Evolutionary conservation across 371 early-diverging fungal species (phyloP).

Genomic region (Rhizopus microsporus): DNA sequence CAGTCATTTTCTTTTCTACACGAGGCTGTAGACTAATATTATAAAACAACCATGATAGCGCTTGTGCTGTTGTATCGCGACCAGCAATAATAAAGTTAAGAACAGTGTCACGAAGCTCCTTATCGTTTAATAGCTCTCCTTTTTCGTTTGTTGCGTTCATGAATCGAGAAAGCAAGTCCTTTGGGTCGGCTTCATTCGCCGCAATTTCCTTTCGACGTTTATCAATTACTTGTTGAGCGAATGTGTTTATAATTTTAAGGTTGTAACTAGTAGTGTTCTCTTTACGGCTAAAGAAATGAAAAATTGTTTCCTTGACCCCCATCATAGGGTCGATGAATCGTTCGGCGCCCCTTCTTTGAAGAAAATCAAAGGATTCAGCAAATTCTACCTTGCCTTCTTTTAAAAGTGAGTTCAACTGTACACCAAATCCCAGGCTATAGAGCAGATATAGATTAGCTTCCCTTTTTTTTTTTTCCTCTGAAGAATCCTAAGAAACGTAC

Average conservation of each 20-base stretch:
- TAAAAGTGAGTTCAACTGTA: slow-evolving; percentile 29
- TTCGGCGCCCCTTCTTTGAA: slow-evolving; percentile 29
- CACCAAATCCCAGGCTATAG: slow-evolving; percentile 46
- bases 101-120: slow-evolving; percentile 62
- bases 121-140: slow-evolving; percentile 50
- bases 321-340: slow-evolving; percentile 44
- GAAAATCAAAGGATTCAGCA: slow-evolving; percentile 57
- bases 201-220: slow-evolving; percentile 30
- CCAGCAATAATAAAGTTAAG: slow-evolving; percentile 72
- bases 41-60: slow-evolving; percentile 72
- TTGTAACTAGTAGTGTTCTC: slow-evolving; percentile 2
- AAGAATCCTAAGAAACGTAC: slow-evolving; percentile 27
- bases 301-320: slow-evolving; percentile 33
- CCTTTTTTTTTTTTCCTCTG: not conserved
- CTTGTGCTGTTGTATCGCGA: slow-evolving; percentile 74
- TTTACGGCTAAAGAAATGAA: slow-evolving; percentile 11
- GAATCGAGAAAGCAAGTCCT: slow-evolving; percentile 61
- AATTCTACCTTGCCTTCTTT: slow-evolving; percentile 39
- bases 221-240: slow-evolving; percentile 47
- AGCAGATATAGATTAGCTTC: not conserved
- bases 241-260: slow-evolving; percentile 31
- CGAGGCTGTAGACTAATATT: slow-evolving; percentile 48
- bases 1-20: slow-evolving; percentile 53
- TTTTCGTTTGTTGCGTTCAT: slow-evolving; percentile 57
- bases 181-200: slow-evolving; percentile 21